phyloP scores from a whole-genome alignment of 305 asterid genomes.

The Ruellia speciosa region DNA sequence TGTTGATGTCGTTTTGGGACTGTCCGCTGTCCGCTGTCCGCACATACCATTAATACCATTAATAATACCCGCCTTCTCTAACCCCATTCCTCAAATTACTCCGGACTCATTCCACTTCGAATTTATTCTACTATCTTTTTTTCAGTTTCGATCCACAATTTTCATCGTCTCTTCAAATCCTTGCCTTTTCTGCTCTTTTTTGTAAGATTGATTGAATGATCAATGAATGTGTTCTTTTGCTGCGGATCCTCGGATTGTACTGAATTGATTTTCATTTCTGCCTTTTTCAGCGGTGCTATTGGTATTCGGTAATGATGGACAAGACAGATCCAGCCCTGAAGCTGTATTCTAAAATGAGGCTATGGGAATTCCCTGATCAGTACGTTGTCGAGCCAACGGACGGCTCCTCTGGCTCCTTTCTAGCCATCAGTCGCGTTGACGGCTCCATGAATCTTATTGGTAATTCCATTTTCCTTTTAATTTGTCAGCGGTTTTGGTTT shows the following conservation, averaged over 20 bases:
- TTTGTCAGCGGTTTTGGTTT: not conserved
- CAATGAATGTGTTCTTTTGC: not conserved
- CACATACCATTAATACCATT: constrained; percentile 16
- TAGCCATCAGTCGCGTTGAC: constrained; percentile 71
- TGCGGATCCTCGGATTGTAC: constrained; percentile 11
- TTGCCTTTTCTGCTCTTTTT: constrained; percentile 15
- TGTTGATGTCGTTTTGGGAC: constrained; percentile 40
- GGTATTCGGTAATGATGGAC: constrained; percentile 55
- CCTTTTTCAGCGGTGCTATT: constrained; percentile 17
- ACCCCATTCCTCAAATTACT: constrained; percentile 19
- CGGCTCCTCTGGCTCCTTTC: constrained; percentile 56
- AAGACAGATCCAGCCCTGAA: constrained; percentile 71
- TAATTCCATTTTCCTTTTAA: constrained; percentile 16
- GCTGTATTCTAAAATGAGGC: constrained; percentile 74
- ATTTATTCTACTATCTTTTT: not conserved
- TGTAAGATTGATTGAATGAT: constrained; percentile 18
- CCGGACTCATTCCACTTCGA: constrained; percentile 21
- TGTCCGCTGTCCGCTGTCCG: too few species aligned
- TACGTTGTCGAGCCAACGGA: constrained; percentile 93
- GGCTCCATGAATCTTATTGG: constrained; percentile 79
- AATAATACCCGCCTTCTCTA: constrained; percentile 17
- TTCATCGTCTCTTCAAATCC: constrained; percentile 14
- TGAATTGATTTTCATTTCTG: constrained; percentile 11
- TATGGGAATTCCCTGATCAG: constrained; percentile 96
- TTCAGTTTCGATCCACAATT: constrained; percentile 18